These are phyloP conservation scores for Fusarium sp. DNA, from an alignment of 2,329 filamentous ascomycete genomes.

Conservation along the genomic window DNA sequence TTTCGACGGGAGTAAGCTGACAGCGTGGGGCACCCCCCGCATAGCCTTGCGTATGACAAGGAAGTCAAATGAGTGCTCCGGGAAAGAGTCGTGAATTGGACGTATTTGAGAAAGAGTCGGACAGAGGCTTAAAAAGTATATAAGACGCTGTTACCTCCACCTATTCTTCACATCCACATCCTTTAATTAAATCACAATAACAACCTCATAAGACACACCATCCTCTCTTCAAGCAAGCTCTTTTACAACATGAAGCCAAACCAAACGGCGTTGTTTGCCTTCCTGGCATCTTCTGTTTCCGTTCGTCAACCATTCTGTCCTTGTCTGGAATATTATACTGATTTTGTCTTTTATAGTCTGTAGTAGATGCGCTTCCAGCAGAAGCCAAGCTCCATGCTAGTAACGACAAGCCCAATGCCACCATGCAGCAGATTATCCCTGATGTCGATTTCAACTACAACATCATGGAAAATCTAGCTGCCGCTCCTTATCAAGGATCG, in stretches of 20 bases:
- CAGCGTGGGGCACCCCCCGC: too few relatives aligned
- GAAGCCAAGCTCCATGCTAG: background rate
- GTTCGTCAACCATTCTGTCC: background rate
- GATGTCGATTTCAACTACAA: constrained; percentile 18
- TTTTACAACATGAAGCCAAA: background rate
- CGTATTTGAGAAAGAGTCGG: background rate
- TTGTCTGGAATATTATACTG: background rate
- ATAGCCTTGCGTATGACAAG: too few relatives aligned
- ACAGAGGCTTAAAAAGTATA: background rate
- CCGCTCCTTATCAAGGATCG: constrained; percentile 4
- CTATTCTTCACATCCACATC: background rate
- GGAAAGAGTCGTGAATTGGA: background rate
- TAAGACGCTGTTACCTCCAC: background rate
- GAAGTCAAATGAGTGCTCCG: background rate
- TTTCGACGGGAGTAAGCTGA: background rate
- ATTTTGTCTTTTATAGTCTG: background rate
- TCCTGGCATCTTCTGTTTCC: background rate
- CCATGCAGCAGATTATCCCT: constrained; percentile 1
- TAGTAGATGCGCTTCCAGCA: background rate
- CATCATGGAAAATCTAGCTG: background rate
- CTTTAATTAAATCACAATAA: background rate
- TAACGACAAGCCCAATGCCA: background rate
- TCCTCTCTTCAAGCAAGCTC: background rate
- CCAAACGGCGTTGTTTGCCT: background rate
- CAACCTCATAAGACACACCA: background rate